These are phyloP conservation scores for Fusarium bactridioides DNA, from an alignment of 2,329 filamentous ascomycete species.

Conservation along the genomic window DNA sequence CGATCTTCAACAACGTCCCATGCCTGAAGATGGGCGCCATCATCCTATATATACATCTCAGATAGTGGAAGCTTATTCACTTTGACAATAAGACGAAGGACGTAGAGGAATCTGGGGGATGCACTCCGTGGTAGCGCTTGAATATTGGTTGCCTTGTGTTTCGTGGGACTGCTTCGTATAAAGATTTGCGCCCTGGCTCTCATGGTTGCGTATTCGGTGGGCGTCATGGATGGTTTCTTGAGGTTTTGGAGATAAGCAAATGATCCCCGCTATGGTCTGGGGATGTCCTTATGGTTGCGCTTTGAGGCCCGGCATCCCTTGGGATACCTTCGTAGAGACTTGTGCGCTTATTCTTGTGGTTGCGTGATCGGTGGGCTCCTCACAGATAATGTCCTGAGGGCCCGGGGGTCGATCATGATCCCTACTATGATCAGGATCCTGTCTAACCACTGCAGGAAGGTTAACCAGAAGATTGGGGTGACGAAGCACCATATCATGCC, in stretches of 20 bases:
- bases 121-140: slow-evolving; percentile 71
- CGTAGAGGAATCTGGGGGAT: slow-evolving; percentile 73
- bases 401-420: slow-evolving; percentile 53
- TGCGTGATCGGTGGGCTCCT: slow-evolving; percentile 61
- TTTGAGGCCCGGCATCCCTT: slow-evolving; percentile 42
- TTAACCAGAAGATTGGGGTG: neutral
- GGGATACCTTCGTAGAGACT: slow-evolving; percentile 80
- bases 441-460: neutral
- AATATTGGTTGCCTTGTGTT: slow-evolving; percentile 75
- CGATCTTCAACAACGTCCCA: neutral
- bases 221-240: too few species aligned
- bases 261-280: too few species aligned
- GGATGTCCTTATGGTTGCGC: too few species aligned
- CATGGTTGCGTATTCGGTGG: fast-evolving
- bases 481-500: fast-evolving
- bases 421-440: neutral
- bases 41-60: neutral
- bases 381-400: slow-evolving; percentile 58
- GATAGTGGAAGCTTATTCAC: slow-evolving; percentile 44
- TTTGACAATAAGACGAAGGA: slow-evolving; percentile 95
- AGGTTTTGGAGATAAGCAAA: fast-evolving
- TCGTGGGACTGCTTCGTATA: slow-evolving; percentile 78
- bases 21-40: neutral
- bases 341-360: slow-evolving; percentile 71
- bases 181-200: slow-evolving; percentile 49